A percentile compares a stretch with the other conserved stretches of the same genome.
Evolutionary conservation across 2,329 filamentous ascomycete genomes (phyloP).

Genomic region (Tympanopsis confertula): DNA sequence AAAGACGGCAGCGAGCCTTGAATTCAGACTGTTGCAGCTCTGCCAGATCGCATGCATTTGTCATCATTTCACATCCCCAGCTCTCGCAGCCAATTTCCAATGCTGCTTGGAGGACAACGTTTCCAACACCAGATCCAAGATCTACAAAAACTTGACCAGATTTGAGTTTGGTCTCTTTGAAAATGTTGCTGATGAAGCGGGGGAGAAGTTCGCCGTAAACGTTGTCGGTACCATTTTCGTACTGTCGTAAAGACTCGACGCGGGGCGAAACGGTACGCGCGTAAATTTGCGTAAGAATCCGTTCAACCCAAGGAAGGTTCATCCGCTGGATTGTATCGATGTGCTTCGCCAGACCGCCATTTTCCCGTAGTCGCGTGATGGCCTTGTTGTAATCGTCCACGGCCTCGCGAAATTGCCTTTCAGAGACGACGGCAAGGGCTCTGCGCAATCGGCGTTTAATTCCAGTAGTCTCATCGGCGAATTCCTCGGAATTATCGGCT

Average conservation of each 20-base stretch:
- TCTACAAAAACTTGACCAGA: constrained; percentile 85
- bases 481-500: constrained; percentile 27
- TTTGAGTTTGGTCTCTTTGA: constrained; percentile 62
- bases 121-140: constrained; percentile 88
- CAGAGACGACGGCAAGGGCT: constrained; percentile 38
- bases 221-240: constrained; percentile 83
- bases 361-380: constrained; percentile 51
- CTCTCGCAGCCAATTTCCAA: constrained; percentile 87
- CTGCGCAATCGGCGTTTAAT: constrained; percentile 41
- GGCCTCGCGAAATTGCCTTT: constrained; percentile 59
- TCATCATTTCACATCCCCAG: constrained; percentile 95
- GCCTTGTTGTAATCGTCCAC: constrained; percentile 68
- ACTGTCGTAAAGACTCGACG: constrained; percentile 72
- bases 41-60: constrained; percentile 74
- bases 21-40: constrained; percentile 76
- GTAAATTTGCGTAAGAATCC: constrained; percentile 80
- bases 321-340: constrained; percentile 60
- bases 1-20: constrained; percentile 70
- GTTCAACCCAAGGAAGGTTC: constrained; percentile 54
- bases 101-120: constrained; percentile 87
- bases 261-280: constrained; percentile 83
- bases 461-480: constrained; percentile 40
- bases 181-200: constrained; percentile 74
- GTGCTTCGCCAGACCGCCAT: constrained; percentile 62
- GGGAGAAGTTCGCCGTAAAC: constrained; percentile 87